These are phyloP conservation scores for Aspergillus latus DNA, from an alignment of 2,329 filamentous ascomycete genomes.

Conservation along the genomic window DNA sequence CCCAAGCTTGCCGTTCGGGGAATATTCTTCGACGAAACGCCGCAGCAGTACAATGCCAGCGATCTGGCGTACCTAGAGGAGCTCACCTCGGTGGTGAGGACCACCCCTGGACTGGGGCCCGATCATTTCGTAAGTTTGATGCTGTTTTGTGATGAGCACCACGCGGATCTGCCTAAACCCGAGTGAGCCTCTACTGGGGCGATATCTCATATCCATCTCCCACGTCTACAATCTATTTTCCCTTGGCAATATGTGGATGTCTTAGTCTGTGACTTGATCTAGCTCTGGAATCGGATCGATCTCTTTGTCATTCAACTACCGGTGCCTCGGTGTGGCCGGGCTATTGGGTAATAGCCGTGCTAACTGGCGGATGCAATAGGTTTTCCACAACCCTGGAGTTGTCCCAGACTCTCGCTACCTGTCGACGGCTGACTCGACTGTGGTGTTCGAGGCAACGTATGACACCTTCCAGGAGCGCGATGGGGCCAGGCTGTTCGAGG, in stretches of 20 bases:
- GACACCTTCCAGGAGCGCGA: constrained; percentile 37
- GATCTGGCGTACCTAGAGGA: constrained; percentile 36
- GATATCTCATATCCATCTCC: background rate
- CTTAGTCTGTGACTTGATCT: constrained; percentile 3
- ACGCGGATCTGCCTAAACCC: background rate
- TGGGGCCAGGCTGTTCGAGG: constrained; percentile 33
- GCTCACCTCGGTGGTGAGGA: constrained; percentile 34
- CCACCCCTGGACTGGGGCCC: constrained; percentile 33
- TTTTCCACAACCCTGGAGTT: constrained; percentile 50
- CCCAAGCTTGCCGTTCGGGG: constrained; percentile 45
- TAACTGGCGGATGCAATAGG: constrained; percentile 23
- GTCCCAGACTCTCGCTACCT: constrained; percentile 45
- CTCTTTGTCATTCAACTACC: background rate
- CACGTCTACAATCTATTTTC: background rate
- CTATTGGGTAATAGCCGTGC: constrained; percentile 19
- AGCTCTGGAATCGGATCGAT: constrained; percentile 5
- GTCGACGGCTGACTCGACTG: constrained; percentile 44
- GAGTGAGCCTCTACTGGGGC: background rate
- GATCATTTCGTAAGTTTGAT: constrained; percentile 39
- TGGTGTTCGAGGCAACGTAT: constrained; percentile 49
- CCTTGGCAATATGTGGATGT: background rate
- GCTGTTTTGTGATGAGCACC: constrained; percentile 14
- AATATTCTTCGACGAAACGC: constrained; percentile 53
- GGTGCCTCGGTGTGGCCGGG: background rate
- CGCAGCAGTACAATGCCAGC: constrained; percentile 36